phyloP scores from a whole-genome alignment of 1,139 yeast genomes.

The Hemisphaericaspora xylofermentans region DNA sequence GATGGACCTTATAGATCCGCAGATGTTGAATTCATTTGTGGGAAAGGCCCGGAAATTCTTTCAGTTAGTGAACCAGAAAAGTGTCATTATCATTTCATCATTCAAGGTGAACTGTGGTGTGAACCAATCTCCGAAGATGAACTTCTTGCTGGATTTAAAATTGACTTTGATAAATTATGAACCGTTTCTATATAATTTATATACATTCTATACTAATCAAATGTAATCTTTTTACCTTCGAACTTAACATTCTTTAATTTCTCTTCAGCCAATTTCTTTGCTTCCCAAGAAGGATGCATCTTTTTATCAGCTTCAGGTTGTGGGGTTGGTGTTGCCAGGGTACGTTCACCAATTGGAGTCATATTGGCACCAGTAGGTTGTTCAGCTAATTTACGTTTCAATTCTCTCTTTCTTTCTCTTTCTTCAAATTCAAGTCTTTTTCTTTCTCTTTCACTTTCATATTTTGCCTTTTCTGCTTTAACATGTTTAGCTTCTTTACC shows the following conservation, averaged over 20 bases:
- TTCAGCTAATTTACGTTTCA: constrained; percentile 42
- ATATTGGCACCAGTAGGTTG: constrained; percentile 40
- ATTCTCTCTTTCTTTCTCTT: constrained; percentile 65
- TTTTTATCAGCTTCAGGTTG: constrained; percentile 17
- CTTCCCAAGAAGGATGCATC: constrained; percentile 96
- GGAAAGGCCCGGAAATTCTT: constrained; percentile 51
- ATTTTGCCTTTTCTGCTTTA: constrained; percentile 56
- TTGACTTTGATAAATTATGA: constrained; percentile 26
- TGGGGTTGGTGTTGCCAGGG: constrained; percentile 13
- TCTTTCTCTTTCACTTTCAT: constrained; percentile 54
- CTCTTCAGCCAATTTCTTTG: constrained; percentile 71
- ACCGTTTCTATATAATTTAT: not conserved
- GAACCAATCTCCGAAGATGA: constrained; percentile 32
- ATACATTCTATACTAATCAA: constrained; percentile 35
- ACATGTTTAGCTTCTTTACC: constrained; percentile 86
- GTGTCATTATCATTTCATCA: constrained; percentile 70
- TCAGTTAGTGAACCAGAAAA: constrained; percentile 85
- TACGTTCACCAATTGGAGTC: constrained; percentile 41
- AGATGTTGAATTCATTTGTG: constrained; percentile 65
- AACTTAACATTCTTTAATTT: constrained; percentile 65
- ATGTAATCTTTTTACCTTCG: constrained; percentile 80
- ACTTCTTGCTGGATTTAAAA: constrained; percentile 24
- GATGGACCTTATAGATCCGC: constrained; percentile 87
- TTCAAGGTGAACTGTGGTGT: constrained; percentile 75
- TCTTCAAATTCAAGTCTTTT: constrained; percentile 69